A percentile compares a stretch with the other conserved stretches of the same genome.
These are phyloP conservation scores for Alternaria hordeiaustralica DNA, from an alignment of 2,329 filamentous ascomycete genomes.

Conservation along the genomic window DNA sequence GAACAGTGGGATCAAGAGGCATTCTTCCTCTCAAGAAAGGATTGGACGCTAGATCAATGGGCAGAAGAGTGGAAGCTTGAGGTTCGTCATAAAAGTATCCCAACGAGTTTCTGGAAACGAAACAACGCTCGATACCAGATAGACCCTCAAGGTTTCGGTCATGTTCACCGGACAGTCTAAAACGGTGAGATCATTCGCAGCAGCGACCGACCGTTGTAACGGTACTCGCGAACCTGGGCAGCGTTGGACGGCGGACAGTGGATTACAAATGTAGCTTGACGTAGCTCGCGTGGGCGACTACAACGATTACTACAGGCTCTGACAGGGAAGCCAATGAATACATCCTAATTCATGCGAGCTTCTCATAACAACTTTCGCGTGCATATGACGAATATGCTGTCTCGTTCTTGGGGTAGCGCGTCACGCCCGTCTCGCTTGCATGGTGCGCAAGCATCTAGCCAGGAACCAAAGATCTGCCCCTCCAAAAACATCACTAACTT, in stretches of 20 bases:
- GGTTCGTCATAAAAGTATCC: rapidly evolving
- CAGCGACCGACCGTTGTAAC: neutral
- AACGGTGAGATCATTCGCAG: neutral
- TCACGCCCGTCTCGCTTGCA: neutral
- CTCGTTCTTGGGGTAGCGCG: neutral
- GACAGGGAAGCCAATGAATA: too few species aligned
- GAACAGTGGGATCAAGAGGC: neutral
- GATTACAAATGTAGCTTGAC: too few species aligned
- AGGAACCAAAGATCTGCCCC: neutral
- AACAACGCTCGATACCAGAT: neutral
- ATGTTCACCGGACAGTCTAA: neutral
- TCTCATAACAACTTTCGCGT: neutral
- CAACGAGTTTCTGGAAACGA: neutral
- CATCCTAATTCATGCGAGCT: neutral
- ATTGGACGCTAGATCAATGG: neutral
- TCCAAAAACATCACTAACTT: neutral
- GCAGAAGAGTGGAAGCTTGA: neutral
- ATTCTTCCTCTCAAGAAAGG: neutral
- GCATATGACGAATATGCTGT: neutral
- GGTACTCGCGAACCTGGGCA: neutral
- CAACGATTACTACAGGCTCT: neutral
- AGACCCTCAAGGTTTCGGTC: neutral
- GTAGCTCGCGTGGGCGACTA: neutral
- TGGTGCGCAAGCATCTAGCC: neutral
- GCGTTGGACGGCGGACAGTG: too few species aligned